Evolutionary conservation across 202 grass and related monocot genomes (phyloP).

Genomic region (Elaeis oleifera): DNA sequence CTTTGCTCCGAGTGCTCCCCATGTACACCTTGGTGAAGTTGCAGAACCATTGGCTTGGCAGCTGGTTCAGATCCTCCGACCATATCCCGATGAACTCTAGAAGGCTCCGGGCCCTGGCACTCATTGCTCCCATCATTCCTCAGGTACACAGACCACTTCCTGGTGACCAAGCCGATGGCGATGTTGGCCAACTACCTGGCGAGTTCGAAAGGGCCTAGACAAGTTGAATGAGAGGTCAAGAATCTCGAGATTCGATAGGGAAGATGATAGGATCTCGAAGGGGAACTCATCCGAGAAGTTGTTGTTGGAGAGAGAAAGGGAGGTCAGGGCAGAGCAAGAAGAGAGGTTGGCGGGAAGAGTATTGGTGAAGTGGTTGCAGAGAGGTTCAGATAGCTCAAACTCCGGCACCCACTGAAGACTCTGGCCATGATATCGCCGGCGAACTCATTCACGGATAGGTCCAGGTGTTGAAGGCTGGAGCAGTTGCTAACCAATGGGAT

Average conservation of each 20-base stretch:
- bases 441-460: slow-evolving; percentile 28
- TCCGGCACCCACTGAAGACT: slow-evolving; percentile 15
- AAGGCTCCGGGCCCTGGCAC: slow-evolving; percentile 75
- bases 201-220: slow-evolving; percentile 45
- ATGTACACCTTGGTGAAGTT: slow-evolving; percentile 82
- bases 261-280: no score
- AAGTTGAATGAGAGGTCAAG: slow-evolving; percentile 90
- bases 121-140: slow-evolving; percentile 80
- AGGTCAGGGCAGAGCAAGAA: no score
- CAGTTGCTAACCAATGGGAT: slow-evolving; percentile 24
- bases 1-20: slow-evolving; percentile 75
- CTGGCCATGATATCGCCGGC: slow-evolving; percentile 15
- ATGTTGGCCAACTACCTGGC: slow-evolving; percentile 79
- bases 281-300: no score
- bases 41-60: slow-evolving; percentile 70
- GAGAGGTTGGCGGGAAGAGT: no score
- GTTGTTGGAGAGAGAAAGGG: no score
- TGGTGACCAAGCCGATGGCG: slow-evolving; percentile 53
- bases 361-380: no score
- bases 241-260: slow-evolving; percentile 38
- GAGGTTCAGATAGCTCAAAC: slow-evolving; percentile 26
- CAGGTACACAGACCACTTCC: slow-evolving; percentile 65
- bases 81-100: slow-evolving; percentile 84
- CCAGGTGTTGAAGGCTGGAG: slow-evolving; percentile 26
- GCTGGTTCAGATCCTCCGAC: slow-evolving; percentile 51